A percentile compares a stretch with the other conserved stretches of the same genome.
Conservation (phyloP, 2,329 filamentous ascomycete species). For the Colletotrichum viniferum region DNA sequence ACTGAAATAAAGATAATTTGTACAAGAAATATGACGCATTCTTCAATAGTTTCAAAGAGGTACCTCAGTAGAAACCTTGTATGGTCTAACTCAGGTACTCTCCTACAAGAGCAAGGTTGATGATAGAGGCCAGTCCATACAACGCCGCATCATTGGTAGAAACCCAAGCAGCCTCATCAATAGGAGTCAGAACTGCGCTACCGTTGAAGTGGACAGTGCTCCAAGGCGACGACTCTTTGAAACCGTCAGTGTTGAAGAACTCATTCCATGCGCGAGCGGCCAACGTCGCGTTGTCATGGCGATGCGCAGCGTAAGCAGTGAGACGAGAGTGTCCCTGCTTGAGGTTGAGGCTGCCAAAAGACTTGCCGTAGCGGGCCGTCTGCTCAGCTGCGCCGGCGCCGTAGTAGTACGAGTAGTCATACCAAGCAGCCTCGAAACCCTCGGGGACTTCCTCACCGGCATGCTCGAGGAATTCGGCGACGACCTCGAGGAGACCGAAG, state of each 20-base stretch:
- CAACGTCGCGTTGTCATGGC: constrained; percentile 48
- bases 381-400: constrained; percentile 54
- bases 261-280: constrained; percentile 58
- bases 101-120: constrained; percentile 51
- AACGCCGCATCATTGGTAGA: constrained; percentile 60
- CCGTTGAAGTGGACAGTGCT: constrained; percentile 42
- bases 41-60: not conserved
- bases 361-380: constrained; percentile 52
- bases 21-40: not conserved
- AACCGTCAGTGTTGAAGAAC: constrained; percentile 52
- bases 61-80: not conserved
- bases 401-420: constrained; percentile 67
- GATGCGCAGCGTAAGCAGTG: constrained; percentile 56
- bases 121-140: constrained; percentile 62
- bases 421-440: constrained; percentile 58
- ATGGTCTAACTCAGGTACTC: not conserved
- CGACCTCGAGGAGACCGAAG: constrained; percentile 63
- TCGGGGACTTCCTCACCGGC: constrained; percentile 47
- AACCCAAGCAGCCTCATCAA: constrained; percentile 62
- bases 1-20: not conserved
- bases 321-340: constrained; percentile 63
- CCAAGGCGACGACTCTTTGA: constrained; percentile 41
- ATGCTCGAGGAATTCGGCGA: constrained; percentile 59
- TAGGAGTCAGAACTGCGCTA: constrained; percentile 46
- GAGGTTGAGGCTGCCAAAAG: constrained; percentile 52